Conservation (phyloP, 2,329 filamentous ascomycete species). For the Stagonosporopsis rhizophila region DNA sequence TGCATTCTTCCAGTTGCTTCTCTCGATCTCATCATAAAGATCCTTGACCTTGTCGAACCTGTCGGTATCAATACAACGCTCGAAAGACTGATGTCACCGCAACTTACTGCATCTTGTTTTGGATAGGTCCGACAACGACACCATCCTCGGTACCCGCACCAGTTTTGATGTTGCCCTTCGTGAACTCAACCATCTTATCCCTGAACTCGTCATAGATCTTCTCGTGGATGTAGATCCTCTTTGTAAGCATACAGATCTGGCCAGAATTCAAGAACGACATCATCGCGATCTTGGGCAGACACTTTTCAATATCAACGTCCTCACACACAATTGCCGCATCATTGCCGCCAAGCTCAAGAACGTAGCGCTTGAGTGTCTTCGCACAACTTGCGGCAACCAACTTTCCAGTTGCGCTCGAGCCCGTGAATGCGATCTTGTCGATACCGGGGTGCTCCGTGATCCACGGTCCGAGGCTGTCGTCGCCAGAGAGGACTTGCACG, state of each 20-base stretch:
- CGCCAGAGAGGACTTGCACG: conserved; percentile 65
- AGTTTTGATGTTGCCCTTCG: conserved; percentile 50
- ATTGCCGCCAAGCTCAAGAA: conserved; percentile 69
- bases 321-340: conserved; percentile 65
- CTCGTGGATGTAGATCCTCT: conserved; percentile 46
- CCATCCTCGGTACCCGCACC: conserved; percentile 33
- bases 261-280: conserved; percentile 64
- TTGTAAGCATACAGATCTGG: conserved; percentile 51
- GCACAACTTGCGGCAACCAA: conserved; percentile 63
- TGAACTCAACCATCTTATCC: conserved; percentile 53
- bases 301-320: conserved; percentile 58
- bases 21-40: conserved; percentile 62
- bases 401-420: conserved; percentile 66
- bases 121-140: conserved; percentile 40
- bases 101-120: conserved; percentile 34
- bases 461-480: conserved; percentile 65
- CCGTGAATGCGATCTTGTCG: conserved; percentile 69
- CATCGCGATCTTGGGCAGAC: conserved; percentile 43
- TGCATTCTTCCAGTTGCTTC: conserved; percentile 59
- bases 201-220: conserved; percentile 43
- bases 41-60: conserved; percentile 63
- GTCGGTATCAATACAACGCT: conserved; percentile 11
- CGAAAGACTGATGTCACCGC: neutral
- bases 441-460: conserved; percentile 65
- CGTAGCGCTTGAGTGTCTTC: conserved; percentile 65